Evolutionary conservation across 2,329 filamentous ascomycete species (phyloP), one percentile per base, ranked within the genome.

Genomic region (Stagonosporopsis cucurbitacearum): DNA sequence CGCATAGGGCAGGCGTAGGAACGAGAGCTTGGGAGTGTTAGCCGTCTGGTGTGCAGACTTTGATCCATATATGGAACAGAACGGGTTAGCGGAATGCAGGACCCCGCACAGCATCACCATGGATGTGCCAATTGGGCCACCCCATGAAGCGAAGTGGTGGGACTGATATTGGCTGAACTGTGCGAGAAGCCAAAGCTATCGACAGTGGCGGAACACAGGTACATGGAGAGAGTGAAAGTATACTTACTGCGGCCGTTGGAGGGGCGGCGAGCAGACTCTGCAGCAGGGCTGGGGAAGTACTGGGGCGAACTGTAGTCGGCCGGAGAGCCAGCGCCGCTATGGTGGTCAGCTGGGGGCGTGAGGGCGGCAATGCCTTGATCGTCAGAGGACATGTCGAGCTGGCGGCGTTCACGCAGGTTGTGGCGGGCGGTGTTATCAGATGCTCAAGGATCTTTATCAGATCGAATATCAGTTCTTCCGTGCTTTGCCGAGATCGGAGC

Each of bases 401-500:
- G 45, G 45, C 43, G 54, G 42, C 49, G 59, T 50, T 51, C 32
- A 33, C 26, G 54, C 54, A 49, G 50, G 58, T 57, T 51, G 58
- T 47, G 51, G 36, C 50, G 51, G 36, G 52, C 5, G 39, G 17
- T 43, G 28, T 63, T 65, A 65, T 63, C 62, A 63, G 63, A 64
- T 63, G 58, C 40, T 50, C 35, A 46, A 42, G 30, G 48, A 43
- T 36, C 51, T 7, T 68, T 69, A 71, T 71, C 68, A 67, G 68
- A 70, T 70, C 59, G 42, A 54, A 58, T 32, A 59, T 53, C 56
- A 58, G 57, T 51, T 42, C 54, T 54, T 42, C 57, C 61, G 59
- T 51, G 46, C 50, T 28, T 46, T 33, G 60, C 61, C 67, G 64
- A 64, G 49, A 45, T 59, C 64, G 63, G 54, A 57, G 52, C 43